Base-by-base conservation (phyloP, 371 early-diverging fungal genomes). In the Mucor lusitanicus region DNA sequence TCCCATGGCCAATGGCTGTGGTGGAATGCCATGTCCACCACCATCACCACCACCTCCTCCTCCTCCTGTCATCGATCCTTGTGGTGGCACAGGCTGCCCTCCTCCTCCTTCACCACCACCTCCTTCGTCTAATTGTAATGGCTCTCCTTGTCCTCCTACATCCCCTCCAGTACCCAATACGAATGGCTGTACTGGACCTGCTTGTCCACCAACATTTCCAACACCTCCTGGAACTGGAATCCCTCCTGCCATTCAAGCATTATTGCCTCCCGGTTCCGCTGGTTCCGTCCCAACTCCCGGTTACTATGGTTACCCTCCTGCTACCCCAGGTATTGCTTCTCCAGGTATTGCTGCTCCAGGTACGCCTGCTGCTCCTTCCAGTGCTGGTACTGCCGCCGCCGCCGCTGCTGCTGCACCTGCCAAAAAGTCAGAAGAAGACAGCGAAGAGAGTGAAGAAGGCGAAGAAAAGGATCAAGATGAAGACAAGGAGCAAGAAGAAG, bases 161-260 rank as follows among this genome's bases (percentile, higher is more conserved):
- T 40, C 37, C 33, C 28, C 37, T 27, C 17, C 55, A 27, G 42
- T 35, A 12, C 32, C 63, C 17, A 40, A 17, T 5, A 40, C 3
- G 0, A 27, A 12, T 23, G 44, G 15, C 9, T 37, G n/a, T 32
- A 33, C 30, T n/a, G 50, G 21, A 15, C 12, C 59, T 27, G 42
- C 61, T 30, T 48, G 27, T 48, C 2, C 11, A 12, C 39, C 61
- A 28, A 17, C 61, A 50, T 35, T 55, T 30, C 19, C 42, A 28
- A 5, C 19, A 35, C 21, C 63, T 12, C 56, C 64, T 42, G 64
- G 28, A 28, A 27, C 19, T 13, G 30, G 7, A 27, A 44, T 59
- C 11, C 65, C 65, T 37, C 50, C 58, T 35, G 65, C 59, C 27
- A 65, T 65, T 28, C 59, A 59, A 59, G 65, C 65, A 21, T 48